These are phyloP conservation scores for Ceratobasidium sp. DNA, from an alignment of 1,284 basidiomycete species.

Conservation along the genomic window DNA sequence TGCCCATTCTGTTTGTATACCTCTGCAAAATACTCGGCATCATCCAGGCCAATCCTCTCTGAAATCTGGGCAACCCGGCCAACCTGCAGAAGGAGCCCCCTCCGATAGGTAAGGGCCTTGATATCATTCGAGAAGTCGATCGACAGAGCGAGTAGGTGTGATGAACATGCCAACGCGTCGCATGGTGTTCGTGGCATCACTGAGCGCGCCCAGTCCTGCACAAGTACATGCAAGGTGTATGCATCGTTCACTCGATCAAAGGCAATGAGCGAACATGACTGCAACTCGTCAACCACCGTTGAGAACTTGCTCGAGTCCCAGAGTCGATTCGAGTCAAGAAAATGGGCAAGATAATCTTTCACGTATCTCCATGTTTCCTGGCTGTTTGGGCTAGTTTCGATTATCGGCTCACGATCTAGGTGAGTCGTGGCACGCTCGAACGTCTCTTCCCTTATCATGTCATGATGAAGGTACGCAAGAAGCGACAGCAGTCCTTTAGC, in stretches of 20 bases:
- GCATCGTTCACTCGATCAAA: too few relatives aligned
- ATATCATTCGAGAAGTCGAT: too few relatives aligned
- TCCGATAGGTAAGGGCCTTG: too few relatives aligned
- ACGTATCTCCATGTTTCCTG: neutral
- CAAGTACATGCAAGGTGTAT: neutral
- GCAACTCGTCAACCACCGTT: too few relatives aligned
- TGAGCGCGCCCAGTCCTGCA: neutral
- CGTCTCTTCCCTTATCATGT: neutral
- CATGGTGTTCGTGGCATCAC: neutral
- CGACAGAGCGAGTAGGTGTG: neutral
- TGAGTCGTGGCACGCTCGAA: neutral
- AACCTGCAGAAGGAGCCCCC: neutral
- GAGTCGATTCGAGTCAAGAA: neutral
- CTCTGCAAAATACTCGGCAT: too few relatives aligned
- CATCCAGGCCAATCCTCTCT: too few relatives aligned
- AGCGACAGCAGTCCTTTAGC: neutral
- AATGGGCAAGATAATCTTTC: neutral
- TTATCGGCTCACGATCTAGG: too few relatives aligned
- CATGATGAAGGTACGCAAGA: neutral
- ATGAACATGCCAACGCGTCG: neutral
- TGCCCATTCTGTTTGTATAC: neutral
- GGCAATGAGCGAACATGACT: too few relatives aligned
- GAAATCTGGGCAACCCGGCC: too few relatives aligned
- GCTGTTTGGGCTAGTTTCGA: too few relatives aligned
- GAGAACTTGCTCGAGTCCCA: neutral